Evolutionary conservation across 305 asterid genomes (phyloP).

Genomic region (Ajuga reptans): DNA sequence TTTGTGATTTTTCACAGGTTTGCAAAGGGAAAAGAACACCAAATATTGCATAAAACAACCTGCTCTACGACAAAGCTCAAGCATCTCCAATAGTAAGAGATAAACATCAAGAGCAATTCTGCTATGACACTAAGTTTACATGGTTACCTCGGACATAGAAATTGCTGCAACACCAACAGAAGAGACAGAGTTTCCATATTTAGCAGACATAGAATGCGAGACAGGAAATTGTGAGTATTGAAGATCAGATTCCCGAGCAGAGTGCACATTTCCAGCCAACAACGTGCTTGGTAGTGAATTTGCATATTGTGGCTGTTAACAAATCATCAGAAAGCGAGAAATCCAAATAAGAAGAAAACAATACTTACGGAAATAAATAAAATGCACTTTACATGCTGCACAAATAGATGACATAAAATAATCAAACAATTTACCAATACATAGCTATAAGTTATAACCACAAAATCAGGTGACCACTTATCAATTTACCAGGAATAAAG

Average conservation of each 20-base stretch:
- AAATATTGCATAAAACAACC: background rate
- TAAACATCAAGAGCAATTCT: background rate
- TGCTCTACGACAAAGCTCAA: background rate
- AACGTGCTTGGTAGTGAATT: conserved; percentile 37
- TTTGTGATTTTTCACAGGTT: background rate
- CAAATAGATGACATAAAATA: background rate
- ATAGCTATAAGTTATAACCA: background rate
- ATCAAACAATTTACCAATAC: background rate
- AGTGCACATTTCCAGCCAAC: conserved; percentile 38
- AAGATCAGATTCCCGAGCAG: conserved; percentile 61
- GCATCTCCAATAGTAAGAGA: background rate
- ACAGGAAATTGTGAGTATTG: conserved; percentile 55
- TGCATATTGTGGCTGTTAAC: conserved; percentile 35
- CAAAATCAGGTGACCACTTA: background rate
- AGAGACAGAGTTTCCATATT: conserved; percentile 56
- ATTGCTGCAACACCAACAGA: conserved; percentile 45
- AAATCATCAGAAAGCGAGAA: conserved; percentile 16
- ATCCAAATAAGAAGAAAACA: background rate
- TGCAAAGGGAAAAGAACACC: background rate
- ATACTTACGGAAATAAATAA: background rate
- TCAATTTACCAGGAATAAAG: background rate
- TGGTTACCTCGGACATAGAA: conserved; percentile 66
- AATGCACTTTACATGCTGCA: background rate
- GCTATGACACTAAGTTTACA: background rate
- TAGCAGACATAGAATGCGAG: conserved; percentile 48